Base-by-base conservation (phyloP, 164 flowering plant genomes). In the Umbilicus rupestris region DNA sequence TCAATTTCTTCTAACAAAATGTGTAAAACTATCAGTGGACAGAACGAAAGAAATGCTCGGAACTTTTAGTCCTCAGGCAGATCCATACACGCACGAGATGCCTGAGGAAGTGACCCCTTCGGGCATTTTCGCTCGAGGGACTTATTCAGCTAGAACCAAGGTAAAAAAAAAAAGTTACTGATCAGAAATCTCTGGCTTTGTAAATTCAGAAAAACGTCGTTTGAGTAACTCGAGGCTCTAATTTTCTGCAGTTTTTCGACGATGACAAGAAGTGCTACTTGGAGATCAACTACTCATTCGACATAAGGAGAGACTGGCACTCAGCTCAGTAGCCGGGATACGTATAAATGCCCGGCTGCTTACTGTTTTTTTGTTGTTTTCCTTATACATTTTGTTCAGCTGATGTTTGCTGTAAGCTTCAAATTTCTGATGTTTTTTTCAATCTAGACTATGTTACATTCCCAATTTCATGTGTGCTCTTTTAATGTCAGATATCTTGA, bases 41-140 rank as follows among this genome's bases (percentile, higher is more conserved):
- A 76, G 78, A 66, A 52, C 81, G 22, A 85, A 84, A 46, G 80
- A 79, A 71, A 85, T 85, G 90, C 71, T 85, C 15, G 90, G 90
- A 68, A 84, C 90, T 7, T 85, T 85, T 62, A 82, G 87, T 71
- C 90, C 90, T 55, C 90, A 85, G 68, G 47, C 71, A 37, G 90
- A 85, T 45, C 77, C 90, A 28, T 85, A 85, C 73, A 74, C 74
- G 7, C 82, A 82, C 66, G 82, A 71, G 69, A 75, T 85, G 82
- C 87, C 82, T 10, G 86, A 85, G 71, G 90, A 85, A 28, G 81
- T 83, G 1, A 82, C 90, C 17, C 90, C 90, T 9, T 80, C 90
- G 52, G 90, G 90, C n/a, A 77, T 85, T 0, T 82, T 85, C 68
- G 90, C 87, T 31, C 78, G 90, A 74, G 87, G 90, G 59, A 72